These are phyloP conservation scores for Macrophomina tecta DNA, from an alignment of 2,329 filamentous ascomycete species.

Conservation along the genomic window DNA sequence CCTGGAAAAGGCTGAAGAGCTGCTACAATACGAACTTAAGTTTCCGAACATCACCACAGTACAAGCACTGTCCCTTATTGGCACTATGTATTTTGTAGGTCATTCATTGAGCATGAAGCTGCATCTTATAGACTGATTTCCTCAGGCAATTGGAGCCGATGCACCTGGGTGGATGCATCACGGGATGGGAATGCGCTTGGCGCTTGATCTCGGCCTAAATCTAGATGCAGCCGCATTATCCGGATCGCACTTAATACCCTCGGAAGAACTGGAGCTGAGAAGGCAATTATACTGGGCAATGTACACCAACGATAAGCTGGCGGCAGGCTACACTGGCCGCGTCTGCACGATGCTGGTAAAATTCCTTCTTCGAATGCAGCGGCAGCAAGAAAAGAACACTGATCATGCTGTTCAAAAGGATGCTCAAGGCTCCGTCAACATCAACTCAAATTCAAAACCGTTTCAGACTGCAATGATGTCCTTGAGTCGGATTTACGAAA, in stretches of 20 bases:
- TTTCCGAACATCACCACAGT: slow-evolving; percentile 46
- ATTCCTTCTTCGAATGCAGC: no score
- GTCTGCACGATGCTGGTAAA: slow-evolving; percentile 47
- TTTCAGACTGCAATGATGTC: slow-evolving; percentile 39
- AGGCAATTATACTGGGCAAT: slow-evolving; percentile 47
- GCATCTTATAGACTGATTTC: slow-evolving; percentile 34
- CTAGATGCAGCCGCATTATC: slow-evolving; percentile 40
- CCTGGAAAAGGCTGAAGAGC: slow-evolving; percentile 35
- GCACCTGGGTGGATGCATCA: slow-evolving; percentile 47
- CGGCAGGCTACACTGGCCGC: slow-evolving; percentile 44
- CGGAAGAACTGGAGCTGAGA: slow-evolving; percentile 40
- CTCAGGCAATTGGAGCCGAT: slow-evolving; percentile 43
- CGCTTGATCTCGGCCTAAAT: slow-evolving; percentile 48
- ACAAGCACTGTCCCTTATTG: slow-evolving; percentile 44
- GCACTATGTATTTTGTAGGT: slow-evolving; percentile 35
- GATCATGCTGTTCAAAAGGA: slow-evolving; percentile 32
- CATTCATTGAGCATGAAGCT: background rate
- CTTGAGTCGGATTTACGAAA: slow-evolving; percentile 40
- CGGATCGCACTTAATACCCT: slow-evolving; percentile 34
- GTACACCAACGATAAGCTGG: slow-evolving; percentile 46
- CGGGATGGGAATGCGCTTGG: slow-evolving; percentile 46
- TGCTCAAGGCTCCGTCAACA: slow-evolving; percentile 40
- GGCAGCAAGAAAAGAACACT: no score
- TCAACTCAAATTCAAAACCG: slow-evolving; percentile 26
- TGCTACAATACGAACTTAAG: slow-evolving; percentile 26